Base-by-base conservation (phyloP, 164 flowering plant genomes). In the Vitis rotundifolia region DNA sequence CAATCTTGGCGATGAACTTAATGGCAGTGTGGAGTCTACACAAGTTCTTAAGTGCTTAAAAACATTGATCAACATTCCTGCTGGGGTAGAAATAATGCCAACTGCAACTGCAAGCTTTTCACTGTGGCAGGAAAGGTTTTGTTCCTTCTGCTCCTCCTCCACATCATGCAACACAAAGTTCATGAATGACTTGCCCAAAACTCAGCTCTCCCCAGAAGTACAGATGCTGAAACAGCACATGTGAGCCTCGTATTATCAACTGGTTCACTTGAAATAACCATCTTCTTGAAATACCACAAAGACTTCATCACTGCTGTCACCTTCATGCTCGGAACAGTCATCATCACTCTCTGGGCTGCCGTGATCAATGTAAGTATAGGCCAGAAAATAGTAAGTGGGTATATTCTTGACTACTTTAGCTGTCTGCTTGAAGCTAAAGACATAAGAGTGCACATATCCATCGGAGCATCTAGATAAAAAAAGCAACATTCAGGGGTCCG, bases 401-500 rank as follows among this genome's bases (percentile, higher is more conserved):
- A 81, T 37, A 71, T 74, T 83, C 77, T 74, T 91, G 22, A 79
- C 61, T 56, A 84, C 51, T 53, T 70, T 78, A 22, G 84, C 77
- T 0, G 89, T 75, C 73, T 83, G 88, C 81, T 78, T 90, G 82
- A 92, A 86, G 85, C 67, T 77, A 80, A 87, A 91, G 29, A 81
- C 76, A 66, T 90, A 95, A 58, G 26, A 91, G 86, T 31, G 86
- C 75, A 67, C 73, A 79, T 68, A 95, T 61, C 31, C 80, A 80
- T 37, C 63, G 81, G n/a, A 91, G 37, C 78, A 90, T 71, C 79
- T 87, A 88, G 61, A 91, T 65, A 68, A 93, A 87, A 68, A 95
- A 81, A 68, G 93, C 90, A 64, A 82, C 79, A 69, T 87, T 65
- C 49, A 90, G 50, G 26, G 99, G 99, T 11, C 98, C 99, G 8